Percentiles rank a stretch among this genome's conserved stretches.
phyloP scores from a whole-genome alignment of 768 basidiomycete genomes.

The Termitomyces sp. region DNA sequence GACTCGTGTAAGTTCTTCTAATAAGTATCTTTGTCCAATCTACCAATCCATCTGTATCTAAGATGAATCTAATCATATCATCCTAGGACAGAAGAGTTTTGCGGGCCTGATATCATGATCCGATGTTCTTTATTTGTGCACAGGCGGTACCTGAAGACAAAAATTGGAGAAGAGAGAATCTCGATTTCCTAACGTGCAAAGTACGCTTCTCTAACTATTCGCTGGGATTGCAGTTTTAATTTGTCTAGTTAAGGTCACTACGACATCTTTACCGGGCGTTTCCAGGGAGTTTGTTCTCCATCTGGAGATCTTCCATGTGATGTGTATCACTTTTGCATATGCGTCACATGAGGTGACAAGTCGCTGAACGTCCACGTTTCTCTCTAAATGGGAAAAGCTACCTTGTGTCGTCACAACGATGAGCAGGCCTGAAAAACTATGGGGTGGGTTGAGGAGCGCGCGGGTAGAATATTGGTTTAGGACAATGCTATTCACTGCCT shows the following conservation, averaged over 20 bases:
- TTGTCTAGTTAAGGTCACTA: not conserved
- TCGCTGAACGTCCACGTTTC: not conserved
- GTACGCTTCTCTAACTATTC: not conserved
- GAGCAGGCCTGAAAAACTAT: not conserved
- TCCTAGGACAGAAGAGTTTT: not conserved
- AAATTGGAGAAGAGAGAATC: not conserved
- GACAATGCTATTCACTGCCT: not conserved
- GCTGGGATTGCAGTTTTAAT: not conserved
- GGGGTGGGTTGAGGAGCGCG: not conserved
- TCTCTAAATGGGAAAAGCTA: not conserved
- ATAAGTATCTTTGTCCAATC: not conserved
- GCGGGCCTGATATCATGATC: not conserved
- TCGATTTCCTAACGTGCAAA: not conserved
- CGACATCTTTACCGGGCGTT: not conserved
- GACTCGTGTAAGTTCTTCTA: not conserved
- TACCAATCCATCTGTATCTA: not conserved
- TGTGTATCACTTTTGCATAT: not conserved
- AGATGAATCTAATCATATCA: not conserved
- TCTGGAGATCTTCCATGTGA: not conserved
- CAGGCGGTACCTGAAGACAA: not conserved
- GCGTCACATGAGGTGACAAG: not conserved
- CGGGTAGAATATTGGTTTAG: not conserved
- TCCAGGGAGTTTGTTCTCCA: not conserved
- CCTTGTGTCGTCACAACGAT: too few relatives aligned
- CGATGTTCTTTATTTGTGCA: not conserved